Conservation (phyloP, 768 basidiomycete species). For the Agaricus subrufescens region DNA sequence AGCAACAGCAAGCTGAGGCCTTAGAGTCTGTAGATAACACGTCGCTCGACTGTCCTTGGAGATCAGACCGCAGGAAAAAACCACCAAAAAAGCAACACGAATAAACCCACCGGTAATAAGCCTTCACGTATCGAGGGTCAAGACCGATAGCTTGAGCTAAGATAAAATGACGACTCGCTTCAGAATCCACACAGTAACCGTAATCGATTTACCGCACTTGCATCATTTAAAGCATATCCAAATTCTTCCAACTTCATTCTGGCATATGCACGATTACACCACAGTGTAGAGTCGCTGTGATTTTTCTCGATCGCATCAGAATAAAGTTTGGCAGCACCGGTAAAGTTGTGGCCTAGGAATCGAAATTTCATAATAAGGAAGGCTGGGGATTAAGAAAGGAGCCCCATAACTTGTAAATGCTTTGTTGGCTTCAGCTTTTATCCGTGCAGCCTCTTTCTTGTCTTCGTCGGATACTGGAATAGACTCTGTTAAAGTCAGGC, state of each 20-base stretch:
- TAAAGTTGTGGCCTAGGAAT: constrained; percentile 64
- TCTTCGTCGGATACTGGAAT: constrained; percentile 61
- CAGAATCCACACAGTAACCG: background rate
- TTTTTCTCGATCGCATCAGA: constrained; percentile 83
- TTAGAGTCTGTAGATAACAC: constrained; percentile 86
- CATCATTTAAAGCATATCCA: constrained; percentile 87
- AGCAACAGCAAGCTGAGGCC: constrained; percentile 77
- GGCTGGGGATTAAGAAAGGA: constrained; percentile 1
- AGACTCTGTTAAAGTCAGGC: constrained; percentile 42
- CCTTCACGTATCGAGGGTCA: constrained; percentile 88
- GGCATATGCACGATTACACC: constrained; percentile 92
- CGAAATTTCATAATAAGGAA: background rate
- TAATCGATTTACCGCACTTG: constrained; percentile 51
- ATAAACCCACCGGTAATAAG: constrained; percentile 67
- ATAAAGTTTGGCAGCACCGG: constrained; percentile 72
- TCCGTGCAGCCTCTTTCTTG: constrained; percentile 55
- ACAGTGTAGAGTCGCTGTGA: constrained; percentile 82
- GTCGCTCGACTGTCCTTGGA: constrained; percentile 63
- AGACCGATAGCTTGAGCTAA: constrained; percentile 81
- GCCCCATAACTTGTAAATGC: constrained; percentile 64
- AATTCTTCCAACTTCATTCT: constrained; percentile 92
- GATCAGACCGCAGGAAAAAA: background rate
- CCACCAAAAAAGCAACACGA: background rate
- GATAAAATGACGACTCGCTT: constrained; percentile 1
- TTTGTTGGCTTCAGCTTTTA: constrained; percentile 87